Percentiles rank a stretch among this genome's conserved stretches.
These are phyloP conservation scores for Anisodus tanguticus DNA, from an alignment of 257 asterid species.

Conservation along the genomic window DNA sequence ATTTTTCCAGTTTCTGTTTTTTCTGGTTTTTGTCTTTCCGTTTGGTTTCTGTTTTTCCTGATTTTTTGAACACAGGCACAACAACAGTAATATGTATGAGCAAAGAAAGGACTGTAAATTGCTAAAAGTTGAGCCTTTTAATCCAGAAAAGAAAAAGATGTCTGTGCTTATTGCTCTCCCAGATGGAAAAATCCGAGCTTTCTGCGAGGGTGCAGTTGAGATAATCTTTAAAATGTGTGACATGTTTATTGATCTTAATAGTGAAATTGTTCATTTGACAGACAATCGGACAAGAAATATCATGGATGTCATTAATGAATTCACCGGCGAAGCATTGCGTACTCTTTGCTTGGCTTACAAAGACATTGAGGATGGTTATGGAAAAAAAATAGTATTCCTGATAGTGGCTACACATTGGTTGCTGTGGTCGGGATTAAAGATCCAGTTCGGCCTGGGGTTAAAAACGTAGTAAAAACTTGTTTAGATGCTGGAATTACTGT, in stretches of 20 bases:
- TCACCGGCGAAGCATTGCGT: constrained; percentile 70
- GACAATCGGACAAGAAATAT: constrained; percentile 54
- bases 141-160: constrained; percentile 79
- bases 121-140: constrained; percentile 70
- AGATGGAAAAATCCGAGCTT: constrained; percentile 57
- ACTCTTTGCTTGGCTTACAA: constrained; percentile 73
- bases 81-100: constrained; percentile 48
- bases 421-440: constrained; percentile 78
- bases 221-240: constrained; percentile 63
- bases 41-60: too few relatives aligned
- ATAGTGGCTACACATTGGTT: constrained; percentile 58
- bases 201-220: constrained; percentile 79
- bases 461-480: constrained; percentile 74
- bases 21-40: too few relatives aligned
- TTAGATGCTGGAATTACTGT: constrained; percentile 73
- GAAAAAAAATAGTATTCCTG: constrained; percentile 50
- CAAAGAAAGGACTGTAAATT: constrained; percentile 40
- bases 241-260: constrained; percentile 53
- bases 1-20: too few relatives aligned
- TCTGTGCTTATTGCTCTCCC: constrained; percentile 62
- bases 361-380: constrained; percentile 43
- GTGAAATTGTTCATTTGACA: constrained; percentile 51
- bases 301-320: constrained; percentile 48
- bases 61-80: too few relatives aligned
- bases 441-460: constrained; percentile 81